Conservation (phyloP, 2,329 filamentous ascomycete species). For the Akanthomyces dipterigenus region DNA sequence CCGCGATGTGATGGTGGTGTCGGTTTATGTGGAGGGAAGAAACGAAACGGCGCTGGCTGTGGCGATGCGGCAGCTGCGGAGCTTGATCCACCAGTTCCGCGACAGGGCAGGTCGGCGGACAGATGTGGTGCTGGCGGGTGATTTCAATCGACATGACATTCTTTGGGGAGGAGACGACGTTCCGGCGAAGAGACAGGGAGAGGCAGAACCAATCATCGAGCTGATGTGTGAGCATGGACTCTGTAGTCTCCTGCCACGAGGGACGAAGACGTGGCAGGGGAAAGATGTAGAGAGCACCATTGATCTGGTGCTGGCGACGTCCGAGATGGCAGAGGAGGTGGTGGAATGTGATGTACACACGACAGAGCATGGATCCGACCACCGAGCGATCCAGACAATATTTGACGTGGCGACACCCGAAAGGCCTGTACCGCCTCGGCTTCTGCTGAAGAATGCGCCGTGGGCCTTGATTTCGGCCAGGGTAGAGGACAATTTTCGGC, state of each 20-base stretch:
- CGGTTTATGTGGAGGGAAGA: slow-evolving; percentile 10
- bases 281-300: too few species aligned
- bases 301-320: too few species aligned
- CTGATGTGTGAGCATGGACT: slow-evolving; percentile 28
- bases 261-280: slow-evolving; percentile 14
- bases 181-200: slow-evolving; percentile 23
- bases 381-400: slow-evolving; percentile 23
- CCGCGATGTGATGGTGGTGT: slow-evolving; percentile 2
- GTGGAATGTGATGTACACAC: too few species aligned
- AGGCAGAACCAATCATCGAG: slow-evolving; percentile 28
- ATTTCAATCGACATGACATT: slow-evolving; percentile 16
- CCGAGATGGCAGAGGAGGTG: too few species aligned
- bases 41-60: background rate
- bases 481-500: background rate
- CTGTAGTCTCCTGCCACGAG: slow-evolving; percentile 26
- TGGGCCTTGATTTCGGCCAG: slow-evolving; percentile 19
- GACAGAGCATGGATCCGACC: slow-evolving; percentile 23
- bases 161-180: slow-evolving; percentile 18
- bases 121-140: slow-evolving; percentile 13
- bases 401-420: slow-evolving; percentile 19
- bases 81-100: slow-evolving; percentile 3
- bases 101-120: background rate
- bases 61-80: background rate
- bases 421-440: slow-evolving; percentile 7
- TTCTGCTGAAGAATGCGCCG: slow-evolving; percentile 22